These are phyloP conservation scores for Fusarium tricinctum DNA, from an alignment of 2,329 filamentous ascomycete genomes.

Conservation along the genomic window DNA sequence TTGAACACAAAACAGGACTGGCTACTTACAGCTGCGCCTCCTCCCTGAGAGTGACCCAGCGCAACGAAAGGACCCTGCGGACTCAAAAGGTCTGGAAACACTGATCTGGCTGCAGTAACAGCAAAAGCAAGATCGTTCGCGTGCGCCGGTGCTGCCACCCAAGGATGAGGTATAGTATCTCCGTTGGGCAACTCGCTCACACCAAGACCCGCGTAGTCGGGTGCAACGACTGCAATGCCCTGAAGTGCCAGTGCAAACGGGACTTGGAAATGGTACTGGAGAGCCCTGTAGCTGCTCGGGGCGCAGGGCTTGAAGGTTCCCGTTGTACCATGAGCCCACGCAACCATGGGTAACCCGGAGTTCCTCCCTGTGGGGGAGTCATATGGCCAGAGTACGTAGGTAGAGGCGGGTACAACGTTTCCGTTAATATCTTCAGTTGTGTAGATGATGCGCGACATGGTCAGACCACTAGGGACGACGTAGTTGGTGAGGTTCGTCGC, in stretches of 20 bases:
- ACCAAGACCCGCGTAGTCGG: slow-evolving; percentile 37
- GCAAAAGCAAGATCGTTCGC: slow-evolving; percentile 37
- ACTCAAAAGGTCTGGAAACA: slow-evolving; percentile 7
- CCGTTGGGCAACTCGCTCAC: slow-evolving; percentile 20
- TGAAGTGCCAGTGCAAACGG: slow-evolving; percentile 34
- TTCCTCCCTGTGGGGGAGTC: neutral
- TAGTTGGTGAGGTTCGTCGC: slow-evolving; percentile 25
- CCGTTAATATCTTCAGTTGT: slow-evolving; percentile 29
- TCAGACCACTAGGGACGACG: slow-evolving; percentile 25
- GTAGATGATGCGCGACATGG: slow-evolving; percentile 36
- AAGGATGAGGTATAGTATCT: slow-evolving; percentile 29
- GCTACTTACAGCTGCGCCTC: slow-evolving; percentile 9
- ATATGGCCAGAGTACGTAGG: slow-evolving; percentile 17
- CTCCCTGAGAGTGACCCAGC: slow-evolving; percentile 9
- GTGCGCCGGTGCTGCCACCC: slow-evolving; percentile 29
- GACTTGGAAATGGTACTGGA: slow-evolving; percentile 39
- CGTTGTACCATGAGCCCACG: slow-evolving; percentile 20
- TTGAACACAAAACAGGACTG: neutral
- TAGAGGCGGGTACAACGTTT: slow-evolving; percentile 21
- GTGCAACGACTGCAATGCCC: slow-evolving; percentile 34
- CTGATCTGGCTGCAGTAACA: slow-evolving; percentile 27
- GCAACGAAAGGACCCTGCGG: neutral
- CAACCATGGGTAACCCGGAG: slow-evolving; percentile 1
- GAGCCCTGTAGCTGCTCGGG: slow-evolving; percentile 29
- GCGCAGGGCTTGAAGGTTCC: slow-evolving; percentile 33